A percentile compares a stretch with the other conserved stretches of the same genome.
Conservation (phyloP, 2,329 filamentous ascomycete genomes). For the Ophiostoma pallidulum region DNA sequence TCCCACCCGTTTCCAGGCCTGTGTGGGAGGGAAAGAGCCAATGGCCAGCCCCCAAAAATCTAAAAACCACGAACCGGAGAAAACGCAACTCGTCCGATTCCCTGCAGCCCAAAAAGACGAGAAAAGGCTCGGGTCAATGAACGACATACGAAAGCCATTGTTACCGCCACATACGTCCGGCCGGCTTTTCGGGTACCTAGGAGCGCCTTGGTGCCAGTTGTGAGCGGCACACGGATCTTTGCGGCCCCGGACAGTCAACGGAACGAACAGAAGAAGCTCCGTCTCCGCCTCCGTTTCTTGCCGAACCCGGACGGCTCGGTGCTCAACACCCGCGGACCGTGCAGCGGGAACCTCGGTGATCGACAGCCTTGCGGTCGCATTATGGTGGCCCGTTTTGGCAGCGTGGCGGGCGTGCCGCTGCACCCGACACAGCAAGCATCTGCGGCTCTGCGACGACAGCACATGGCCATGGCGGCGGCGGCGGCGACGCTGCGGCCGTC, state of each 20-base stretch:
- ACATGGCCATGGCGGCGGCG: too few relatives aligned
- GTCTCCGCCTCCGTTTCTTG: neutral
- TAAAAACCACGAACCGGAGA: neutral
- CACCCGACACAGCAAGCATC: constrained; percentile 1
- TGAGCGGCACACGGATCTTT: too few relatives aligned
- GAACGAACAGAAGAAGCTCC: neutral
- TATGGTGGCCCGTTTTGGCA: constrained; percentile 7
- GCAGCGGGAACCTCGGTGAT: too few relatives aligned
- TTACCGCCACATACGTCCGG: neutral
- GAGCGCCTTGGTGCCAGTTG: too few relatives aligned
- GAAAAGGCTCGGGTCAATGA: too few relatives aligned
- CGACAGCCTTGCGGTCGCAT: too few relatives aligned
- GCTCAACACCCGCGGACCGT: neutral
- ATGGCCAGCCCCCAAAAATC: too few relatives aligned
- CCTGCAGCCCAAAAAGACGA: too few relatives aligned
- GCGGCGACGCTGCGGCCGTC: too few relatives aligned
- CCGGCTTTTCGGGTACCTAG: neutral
- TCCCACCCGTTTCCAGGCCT: constrained; percentile 1
- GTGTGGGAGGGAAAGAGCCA: neutral
- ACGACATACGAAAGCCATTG: constrained; percentile 4
- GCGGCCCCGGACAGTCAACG: too few relatives aligned
- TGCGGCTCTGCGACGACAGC: constrained; percentile 1
- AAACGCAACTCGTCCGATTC: too few relatives aligned
- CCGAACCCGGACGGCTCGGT: neutral
- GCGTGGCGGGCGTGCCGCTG: constrained; percentile 5